phyloP scores from a whole-genome alignment of 345 rosid species.

The Eutrema heterophyllum region DNA sequence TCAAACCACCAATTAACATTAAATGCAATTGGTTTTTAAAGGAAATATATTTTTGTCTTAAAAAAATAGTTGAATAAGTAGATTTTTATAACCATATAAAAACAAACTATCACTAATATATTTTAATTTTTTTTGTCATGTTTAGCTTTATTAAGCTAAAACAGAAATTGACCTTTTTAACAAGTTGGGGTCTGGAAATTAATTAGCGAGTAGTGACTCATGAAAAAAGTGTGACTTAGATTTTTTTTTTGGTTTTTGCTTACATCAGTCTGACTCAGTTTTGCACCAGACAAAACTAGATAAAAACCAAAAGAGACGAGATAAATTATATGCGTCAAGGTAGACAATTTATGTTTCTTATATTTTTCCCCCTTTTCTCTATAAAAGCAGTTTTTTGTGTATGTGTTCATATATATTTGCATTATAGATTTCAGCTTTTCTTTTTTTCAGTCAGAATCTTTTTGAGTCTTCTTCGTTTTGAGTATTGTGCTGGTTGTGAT shows the following conservation, averaged over 20 bases:
- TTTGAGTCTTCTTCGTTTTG: background rate
- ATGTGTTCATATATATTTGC: background rate
- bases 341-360: background rate
- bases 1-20: background rate
- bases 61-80: background rate
- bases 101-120: background rate
- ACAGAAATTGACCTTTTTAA: background rate
- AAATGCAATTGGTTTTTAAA: background rate
- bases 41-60: background rate
- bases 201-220: background rate
- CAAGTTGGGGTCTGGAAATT: background rate
- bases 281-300: background rate
- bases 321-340: background rate
- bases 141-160: background rate
- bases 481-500: background rate
- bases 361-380: background rate
- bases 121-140: background rate
- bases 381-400: background rate
- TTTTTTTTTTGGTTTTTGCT: background rate
- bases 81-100: background rate
- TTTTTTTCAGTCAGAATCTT: background rate
- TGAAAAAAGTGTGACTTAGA: background rate
- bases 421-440: background rate
- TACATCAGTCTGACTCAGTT: conserved; percentile 2
- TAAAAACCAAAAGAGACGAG: background rate